A percentile compares a stretch with the other conserved stretches of the same genome.
Conservation (phyloP, 768 basidiomycete genomes). For the Suillus decipiens region DNA sequence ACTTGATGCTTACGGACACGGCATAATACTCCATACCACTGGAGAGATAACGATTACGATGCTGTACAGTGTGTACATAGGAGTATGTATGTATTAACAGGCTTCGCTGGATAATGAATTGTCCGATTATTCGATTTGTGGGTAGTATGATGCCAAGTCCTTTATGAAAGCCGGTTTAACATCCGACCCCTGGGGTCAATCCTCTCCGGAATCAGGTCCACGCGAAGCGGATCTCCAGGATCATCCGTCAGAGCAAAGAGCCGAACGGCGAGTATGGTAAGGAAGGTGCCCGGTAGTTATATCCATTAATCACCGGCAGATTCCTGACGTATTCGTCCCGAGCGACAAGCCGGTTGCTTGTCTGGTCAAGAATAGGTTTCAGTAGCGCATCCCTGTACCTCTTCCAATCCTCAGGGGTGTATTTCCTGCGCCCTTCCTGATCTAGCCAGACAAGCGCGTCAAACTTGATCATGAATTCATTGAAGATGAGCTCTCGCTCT, state of each 20-base stretch:
- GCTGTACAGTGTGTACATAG: neutral
- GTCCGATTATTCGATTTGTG: neutral
- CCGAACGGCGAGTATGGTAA: neutral
- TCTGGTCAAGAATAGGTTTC: conserved; percentile 4
- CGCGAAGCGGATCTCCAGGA: neutral
- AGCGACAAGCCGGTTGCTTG: neutral
- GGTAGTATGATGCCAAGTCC: neutral
- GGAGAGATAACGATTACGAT: neutral
- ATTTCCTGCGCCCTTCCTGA: neutral
- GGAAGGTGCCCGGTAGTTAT: neutral
- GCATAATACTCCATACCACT: neutral
- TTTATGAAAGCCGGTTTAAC: neutral
- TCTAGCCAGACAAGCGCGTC: conserved; percentile 25
- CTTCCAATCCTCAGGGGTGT: conserved; percentile 7
- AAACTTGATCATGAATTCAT: conserved; percentile 17
- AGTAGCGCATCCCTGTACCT: conserved; percentile 7
- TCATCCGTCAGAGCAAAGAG: too few relatives aligned
- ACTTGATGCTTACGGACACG: conserved; percentile 3
- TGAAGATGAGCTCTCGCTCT: conserved; percentile 14
- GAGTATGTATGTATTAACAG: neutral
- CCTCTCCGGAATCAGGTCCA: neutral
- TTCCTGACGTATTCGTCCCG: neutral
- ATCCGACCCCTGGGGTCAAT: neutral
- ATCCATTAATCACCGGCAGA: neutral
- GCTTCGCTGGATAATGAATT: conserved; percentile 1